Conservation (phyloP, 2,329 filamentous ascomycete species). For the Hymenoscyphus linearis region DNA sequence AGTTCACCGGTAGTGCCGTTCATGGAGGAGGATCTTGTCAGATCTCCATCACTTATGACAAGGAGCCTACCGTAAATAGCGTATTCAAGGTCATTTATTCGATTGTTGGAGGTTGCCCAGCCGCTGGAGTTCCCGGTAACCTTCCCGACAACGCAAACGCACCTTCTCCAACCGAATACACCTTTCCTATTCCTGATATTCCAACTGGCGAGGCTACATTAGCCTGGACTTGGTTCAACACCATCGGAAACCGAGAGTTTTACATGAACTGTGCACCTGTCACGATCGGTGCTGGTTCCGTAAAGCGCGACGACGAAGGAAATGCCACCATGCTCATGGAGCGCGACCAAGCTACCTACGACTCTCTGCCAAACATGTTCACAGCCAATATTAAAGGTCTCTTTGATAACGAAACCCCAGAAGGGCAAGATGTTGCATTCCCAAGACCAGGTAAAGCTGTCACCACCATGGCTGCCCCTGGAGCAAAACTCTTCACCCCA, state of each 20-base stretch:
- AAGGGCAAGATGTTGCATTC: constrained; percentile 56
- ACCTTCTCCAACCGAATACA: constrained; percentile 56
- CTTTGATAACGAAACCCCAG: constrained; percentile 50
- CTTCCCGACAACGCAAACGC: constrained; percentile 42
- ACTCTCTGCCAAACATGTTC: constrained; percentile 68
- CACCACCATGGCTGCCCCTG: constrained; percentile 39
- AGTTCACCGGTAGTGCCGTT: constrained; percentile 65
- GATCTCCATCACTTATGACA: constrained; percentile 76
- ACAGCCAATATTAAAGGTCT: constrained; percentile 57
- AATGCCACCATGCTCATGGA: constrained; percentile 23
- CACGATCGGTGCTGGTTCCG: constrained; percentile 49
- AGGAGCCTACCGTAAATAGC: constrained; percentile 56
- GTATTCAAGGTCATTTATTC: constrained; percentile 88
- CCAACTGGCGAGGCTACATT: constrained; percentile 72
- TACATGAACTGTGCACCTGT: constrained; percentile 95
- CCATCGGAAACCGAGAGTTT: constrained; percentile 86
- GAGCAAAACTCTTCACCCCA: constrained; percentile 22
- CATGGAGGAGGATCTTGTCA: constrained; percentile 95
- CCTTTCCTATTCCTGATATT: constrained; percentile 70
- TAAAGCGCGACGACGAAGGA: constrained; percentile 36
- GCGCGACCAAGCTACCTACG: constrained; percentile 45
- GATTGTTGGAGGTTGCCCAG: constrained; percentile 79
- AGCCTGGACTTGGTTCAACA: constrained; percentile 95
- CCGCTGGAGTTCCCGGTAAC: constrained; percentile 52
- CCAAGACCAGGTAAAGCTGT: constrained; percentile 59